Percentiles rank a stretch among this genome's conserved stretches.
Conservation (phyloP, 2,329 filamentous ascomycete species). For the Verticillium isaacii region DNA sequence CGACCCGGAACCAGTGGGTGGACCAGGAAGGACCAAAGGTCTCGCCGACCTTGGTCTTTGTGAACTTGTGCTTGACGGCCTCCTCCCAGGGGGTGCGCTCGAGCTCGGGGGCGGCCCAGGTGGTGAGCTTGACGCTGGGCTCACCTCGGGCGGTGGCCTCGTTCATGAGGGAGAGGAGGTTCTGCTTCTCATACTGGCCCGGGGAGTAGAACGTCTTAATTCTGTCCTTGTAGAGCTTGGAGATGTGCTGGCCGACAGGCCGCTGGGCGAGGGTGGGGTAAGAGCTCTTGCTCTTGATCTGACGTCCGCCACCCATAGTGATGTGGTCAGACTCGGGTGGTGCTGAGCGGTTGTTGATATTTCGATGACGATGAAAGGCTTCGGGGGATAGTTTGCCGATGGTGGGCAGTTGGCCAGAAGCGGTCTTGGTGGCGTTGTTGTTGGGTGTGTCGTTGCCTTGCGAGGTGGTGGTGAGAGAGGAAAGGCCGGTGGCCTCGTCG, state of each 20-base stretch:
- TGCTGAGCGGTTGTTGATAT: constrained; percentile 29
- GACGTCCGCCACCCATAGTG: constrained; percentile 47
- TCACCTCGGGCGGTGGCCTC: constrained; percentile 63
- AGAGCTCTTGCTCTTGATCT: constrained; percentile 38
- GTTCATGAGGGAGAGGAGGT: constrained; percentile 70
- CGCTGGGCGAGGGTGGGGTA: constrained; percentile 47
- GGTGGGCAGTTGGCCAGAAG: not conserved
- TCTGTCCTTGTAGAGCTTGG: constrained; percentile 78
- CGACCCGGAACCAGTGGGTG: constrained; percentile 93
- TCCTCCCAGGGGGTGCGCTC: constrained; percentile 82
- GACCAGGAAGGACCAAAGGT: constrained; percentile 93
- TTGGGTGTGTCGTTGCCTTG: not conserved
- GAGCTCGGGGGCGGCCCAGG: constrained; percentile 77
- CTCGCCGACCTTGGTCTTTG: constrained; percentile 67
- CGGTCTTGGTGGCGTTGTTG: not conserved
- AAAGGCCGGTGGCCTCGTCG: not conserved
- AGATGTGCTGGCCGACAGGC: constrained; percentile 73
- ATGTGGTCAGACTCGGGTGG: constrained; percentile 12
- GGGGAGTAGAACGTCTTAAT: constrained; percentile 74
- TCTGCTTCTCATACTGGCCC: constrained; percentile 74
- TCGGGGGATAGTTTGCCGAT: not conserved
- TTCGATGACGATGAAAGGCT: constrained; percentile 3
- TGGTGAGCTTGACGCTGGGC: constrained; percentile 76
- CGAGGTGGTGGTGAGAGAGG: not conserved
- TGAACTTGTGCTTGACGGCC: constrained; percentile 70